A percentile compares a stretch with the other conserved stretches of the same genome.
Conservation (phyloP, 2,329 filamentous ascomycete genomes). For the Geoglossum cookeanum region DNA sequence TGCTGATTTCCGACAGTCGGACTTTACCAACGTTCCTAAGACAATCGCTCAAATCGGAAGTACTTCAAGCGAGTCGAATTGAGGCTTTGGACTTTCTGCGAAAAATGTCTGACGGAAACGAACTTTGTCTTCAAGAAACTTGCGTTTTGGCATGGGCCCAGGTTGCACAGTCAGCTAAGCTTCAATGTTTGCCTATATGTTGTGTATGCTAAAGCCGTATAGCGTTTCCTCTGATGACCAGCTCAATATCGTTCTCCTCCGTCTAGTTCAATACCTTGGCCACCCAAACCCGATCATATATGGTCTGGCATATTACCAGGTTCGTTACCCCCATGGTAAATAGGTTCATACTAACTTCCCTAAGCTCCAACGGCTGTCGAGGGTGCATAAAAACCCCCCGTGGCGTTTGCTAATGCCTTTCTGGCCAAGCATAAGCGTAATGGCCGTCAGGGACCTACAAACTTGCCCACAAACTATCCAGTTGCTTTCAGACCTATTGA, state of each 20-base stretch:
- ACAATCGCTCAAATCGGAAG: conserved; percentile 24
- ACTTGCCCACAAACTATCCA: conserved; percentile 65
- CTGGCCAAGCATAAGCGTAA: conserved; percentile 70
- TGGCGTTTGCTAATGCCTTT: conserved; percentile 64
- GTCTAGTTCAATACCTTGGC: conserved; percentile 72
- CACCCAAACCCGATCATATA: conserved; percentile 63
- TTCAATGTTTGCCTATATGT: conserved; percentile 1
- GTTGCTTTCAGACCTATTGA: conserved; percentile 61
- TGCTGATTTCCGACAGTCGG: conserved; percentile 25
- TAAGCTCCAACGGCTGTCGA: conserved; percentile 51
- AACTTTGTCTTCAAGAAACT: conserved; percentile 55
- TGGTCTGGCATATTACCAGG: conserved; percentile 67
- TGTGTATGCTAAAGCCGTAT: conserved; percentile 5
- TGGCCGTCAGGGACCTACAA: conserved; percentile 64
- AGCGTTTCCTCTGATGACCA: conserved; percentile 57
- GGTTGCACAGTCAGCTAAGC: conserved; percentile 42
- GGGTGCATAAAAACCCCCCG: conserved; percentile 40
- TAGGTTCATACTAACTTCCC: conserved; percentile 5
- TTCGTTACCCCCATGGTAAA: conserved; percentile 16
- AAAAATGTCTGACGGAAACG: conserved; percentile 48
- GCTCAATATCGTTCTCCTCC: conserved; percentile 66
- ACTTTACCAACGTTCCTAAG: conserved; percentile 48
- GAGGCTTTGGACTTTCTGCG: conserved; percentile 53
- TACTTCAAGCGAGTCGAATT: conserved; percentile 45
- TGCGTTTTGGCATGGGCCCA: conserved; percentile 75